These are phyloP conservation scores for Gyromitra esculenta DNA, from an alignment of 2,329 filamentous ascomycete genomes.

Conservation along the genomic window DNA sequence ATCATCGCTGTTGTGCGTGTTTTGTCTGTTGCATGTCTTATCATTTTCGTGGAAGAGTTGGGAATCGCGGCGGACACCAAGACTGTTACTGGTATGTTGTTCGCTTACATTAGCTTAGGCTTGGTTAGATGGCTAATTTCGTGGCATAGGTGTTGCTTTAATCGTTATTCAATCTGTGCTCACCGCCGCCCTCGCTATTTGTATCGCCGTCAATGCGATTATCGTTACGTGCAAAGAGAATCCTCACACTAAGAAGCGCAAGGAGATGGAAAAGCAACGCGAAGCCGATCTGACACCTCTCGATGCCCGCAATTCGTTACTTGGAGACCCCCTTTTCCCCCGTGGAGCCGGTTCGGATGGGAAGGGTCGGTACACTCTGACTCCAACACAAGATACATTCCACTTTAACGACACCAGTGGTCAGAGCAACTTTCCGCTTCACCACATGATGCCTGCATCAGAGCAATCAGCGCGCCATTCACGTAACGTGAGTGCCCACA, in stretches of 20 bases:
- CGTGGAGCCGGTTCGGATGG: conserved; percentile 51
- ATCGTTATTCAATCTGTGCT: conserved; percentile 89
- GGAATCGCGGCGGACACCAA: conserved; percentile 90
- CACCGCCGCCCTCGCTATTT: conserved; percentile 81
- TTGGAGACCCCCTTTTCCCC: conserved; percentile 71
- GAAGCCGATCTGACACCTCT: conserved; percentile 79
- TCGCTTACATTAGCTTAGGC: neutral
- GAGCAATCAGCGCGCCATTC: conserved; percentile 26
- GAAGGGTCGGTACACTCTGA: conserved; percentile 57
- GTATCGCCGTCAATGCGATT: conserved; percentile 89
- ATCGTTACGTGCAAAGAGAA: conserved; percentile 85
- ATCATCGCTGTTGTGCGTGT: conserved; percentile 88
- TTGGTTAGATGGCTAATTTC: conserved; percentile 12
- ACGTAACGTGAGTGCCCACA: conserved; percentile 28
- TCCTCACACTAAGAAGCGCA: conserved; percentile 86
- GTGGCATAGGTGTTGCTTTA: conserved; percentile 75
- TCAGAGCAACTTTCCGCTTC: conserved; percentile 43
- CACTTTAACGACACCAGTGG: conserved; percentile 44
- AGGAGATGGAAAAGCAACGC: conserved; percentile 80
- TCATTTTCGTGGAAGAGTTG: conserved; percentile 93
- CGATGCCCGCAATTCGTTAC: conserved; percentile 84
- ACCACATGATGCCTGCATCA: conserved; percentile 50
- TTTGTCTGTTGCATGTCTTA: conserved; percentile 84
- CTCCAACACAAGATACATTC: conserved; percentile 56
- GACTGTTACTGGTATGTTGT: conserved; percentile 72